Percentiles rank a stretch among this genome's conserved stretches.
Evolutionary conservation across 2,329 filamentous ascomycete genomes (phyloP).

Genomic region (Lachnellula occidentalis): DNA sequence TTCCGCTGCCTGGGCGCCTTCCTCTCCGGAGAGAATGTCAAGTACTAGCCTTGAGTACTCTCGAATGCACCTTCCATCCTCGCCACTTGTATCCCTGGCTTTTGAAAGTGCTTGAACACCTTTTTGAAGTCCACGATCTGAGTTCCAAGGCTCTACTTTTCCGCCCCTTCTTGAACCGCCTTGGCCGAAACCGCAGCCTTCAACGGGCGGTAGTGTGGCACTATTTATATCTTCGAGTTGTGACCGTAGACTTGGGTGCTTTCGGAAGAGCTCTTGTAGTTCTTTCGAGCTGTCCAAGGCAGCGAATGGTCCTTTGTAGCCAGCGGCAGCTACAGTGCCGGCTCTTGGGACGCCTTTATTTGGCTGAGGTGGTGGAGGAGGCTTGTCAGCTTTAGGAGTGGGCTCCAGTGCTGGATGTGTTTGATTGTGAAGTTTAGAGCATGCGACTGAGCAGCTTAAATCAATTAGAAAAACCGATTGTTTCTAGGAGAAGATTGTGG

Average conservation of each 20-base stretch:
- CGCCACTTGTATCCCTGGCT: constrained; percentile 44
- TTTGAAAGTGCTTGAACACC: constrained; percentile 49
- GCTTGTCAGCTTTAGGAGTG: constrained; percentile 9
- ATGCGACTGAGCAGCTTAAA: constrained; percentile 52
- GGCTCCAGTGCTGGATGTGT: constrained; percentile 21
- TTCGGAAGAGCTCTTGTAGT: constrained; percentile 45
- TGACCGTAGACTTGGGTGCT: constrained; percentile 45
- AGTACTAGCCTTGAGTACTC: constrained; percentile 56
- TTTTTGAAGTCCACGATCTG: constrained; percentile 51
- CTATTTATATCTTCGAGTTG: constrained; percentile 45
- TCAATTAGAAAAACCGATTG: constrained; percentile 10
- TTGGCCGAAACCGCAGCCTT: constrained; percentile 8
- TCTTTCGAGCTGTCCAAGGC: constrained; percentile 46
- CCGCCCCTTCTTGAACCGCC: constrained; percentile 1
- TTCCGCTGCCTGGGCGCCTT: constrained; percentile 30
- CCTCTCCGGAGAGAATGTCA: constrained; percentile 38
- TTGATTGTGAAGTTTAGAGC: constrained; percentile 46
- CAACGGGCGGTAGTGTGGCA: constrained; percentile 42
- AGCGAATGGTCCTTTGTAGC: constrained; percentile 41
- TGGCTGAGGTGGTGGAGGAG: constrained; percentile 9
- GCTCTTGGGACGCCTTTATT: constrained; percentile 7
- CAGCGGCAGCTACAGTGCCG: constrained; percentile 23
- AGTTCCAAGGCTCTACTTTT: constrained; percentile 42
- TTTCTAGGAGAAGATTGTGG: neutral
- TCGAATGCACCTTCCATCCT: constrained; percentile 52